Evolutionary conservation across 2,329 filamentous ascomycete genomes (phyloP).

Genomic region (Albifimbria verrucaria): DNA sequence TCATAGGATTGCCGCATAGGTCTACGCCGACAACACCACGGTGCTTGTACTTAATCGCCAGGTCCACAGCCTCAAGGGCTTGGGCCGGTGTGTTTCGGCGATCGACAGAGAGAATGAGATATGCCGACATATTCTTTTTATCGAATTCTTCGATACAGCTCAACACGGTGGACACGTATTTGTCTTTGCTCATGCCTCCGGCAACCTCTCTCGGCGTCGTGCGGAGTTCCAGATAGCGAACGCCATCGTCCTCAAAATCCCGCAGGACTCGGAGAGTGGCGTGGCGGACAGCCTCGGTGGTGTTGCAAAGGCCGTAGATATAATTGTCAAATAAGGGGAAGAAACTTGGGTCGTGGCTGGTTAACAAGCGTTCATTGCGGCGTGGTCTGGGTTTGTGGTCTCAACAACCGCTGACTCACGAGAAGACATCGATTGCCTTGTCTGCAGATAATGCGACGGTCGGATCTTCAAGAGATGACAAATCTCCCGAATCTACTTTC

Average conservation of each 20-base stretch:
- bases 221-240: slow-evolving; percentile 75
- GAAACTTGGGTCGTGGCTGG: slow-evolving; percentile 53
- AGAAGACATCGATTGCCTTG: slow-evolving; percentile 68
- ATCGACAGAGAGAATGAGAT: slow-evolving; percentile 73
- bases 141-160: slow-evolving; percentile 56
- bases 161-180: slow-evolving; percentile 66
- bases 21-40: slow-evolving; percentile 69
- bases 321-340: slow-evolving; percentile 76
- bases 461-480: slow-evolving; percentile 63
- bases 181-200: slow-evolving; percentile 53
- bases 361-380: background rate
- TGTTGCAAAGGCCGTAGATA: slow-evolving; percentile 72
- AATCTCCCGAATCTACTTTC: slow-evolving; percentile 48
- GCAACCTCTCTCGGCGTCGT: slow-evolving; percentile 68
- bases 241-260: slow-evolving; percentile 67
- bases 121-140: slow-evolving; percentile 48
- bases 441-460: slow-evolving; percentile 63
- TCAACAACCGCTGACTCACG: slow-evolving; percentile 52
- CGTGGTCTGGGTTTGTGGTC: background rate
- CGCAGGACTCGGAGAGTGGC: slow-evolving; percentile 63
- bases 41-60: slow-evolving; percentile 54
- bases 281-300: slow-evolving; percentile 54
- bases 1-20: slow-evolving; percentile 71
- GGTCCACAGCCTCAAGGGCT: slow-evolving; percentile 60
- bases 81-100: slow-evolving; percentile 57